Evolutionary conservation across 371 early-diverging fungal species (phyloP), one percentile per base, ranked within the genome.

Genomic region (Encephalitozoon intestinalis): DNA sequence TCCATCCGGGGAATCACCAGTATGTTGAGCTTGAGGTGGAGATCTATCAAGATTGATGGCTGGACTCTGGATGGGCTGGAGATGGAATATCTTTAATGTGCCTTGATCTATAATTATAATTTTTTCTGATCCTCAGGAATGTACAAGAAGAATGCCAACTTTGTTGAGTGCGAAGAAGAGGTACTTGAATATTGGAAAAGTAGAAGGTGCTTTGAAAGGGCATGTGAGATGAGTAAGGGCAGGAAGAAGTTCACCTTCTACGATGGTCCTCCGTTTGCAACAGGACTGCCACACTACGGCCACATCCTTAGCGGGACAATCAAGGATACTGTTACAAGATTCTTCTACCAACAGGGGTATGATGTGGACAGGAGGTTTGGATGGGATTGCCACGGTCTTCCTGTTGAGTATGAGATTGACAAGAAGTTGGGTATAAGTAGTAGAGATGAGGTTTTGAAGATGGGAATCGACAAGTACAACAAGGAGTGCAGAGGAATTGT

Each of bases 251-350:
- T 76, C 74, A 81, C 80, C 8, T 97, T 97, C 87, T 98, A 94
- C 85, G 97, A 96, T 85, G 99, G 98, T 11, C 99, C 99, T 52
- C 99, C 99, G 26, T 99, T 99, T 85, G 98, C 97, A 65, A 99
- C 99, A 15, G 99, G 99, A 58, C 89, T 97, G 78, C 99, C 99
- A 51, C 99, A 99, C 85, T 97, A 97, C 84, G 99, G 99, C 63
- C 99, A 99, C 82, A 89, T 99, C 88, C 89, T 99, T 23, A 93
- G 95, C 44, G 97, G 98, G 79, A 96, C 99, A 75, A 95, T 99
- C 87, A 99, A 99, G 90, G 99, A 99, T 87, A 91, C 94, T 53
- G 93, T 99, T 66, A 96, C 97, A 9, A 89, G 99, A 69, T 99
- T 91, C 87, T 96, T 94, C 49, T 90, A 91, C 81, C 90, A 90